These are phyloP conservation scores for Cladosporium cucumerinum DNA, from an alignment of 2,329 filamentous ascomycete species.

Conservation along the genomic window DNA sequence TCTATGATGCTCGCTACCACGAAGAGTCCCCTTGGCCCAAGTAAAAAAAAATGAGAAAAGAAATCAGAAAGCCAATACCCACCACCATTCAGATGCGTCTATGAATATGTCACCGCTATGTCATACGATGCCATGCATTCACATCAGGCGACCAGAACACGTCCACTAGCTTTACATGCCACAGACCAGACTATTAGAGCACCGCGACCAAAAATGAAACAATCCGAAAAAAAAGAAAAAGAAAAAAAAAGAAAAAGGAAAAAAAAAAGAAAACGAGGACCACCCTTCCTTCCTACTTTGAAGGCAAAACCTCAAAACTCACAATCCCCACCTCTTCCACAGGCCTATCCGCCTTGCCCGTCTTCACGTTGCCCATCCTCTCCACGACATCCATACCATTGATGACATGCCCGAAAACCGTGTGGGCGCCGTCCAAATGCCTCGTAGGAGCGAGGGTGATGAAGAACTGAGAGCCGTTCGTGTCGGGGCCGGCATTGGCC, in stretches of 20 bases:
- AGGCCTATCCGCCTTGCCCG: slow-evolving; percentile 75
- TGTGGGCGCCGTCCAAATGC: slow-evolving; percentile 93
- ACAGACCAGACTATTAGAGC: neutral
- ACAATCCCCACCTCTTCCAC: slow-evolving; percentile 65
- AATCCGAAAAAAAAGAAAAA: neutral
- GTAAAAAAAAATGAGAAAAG: too few species aligned
- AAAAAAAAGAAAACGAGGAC: neutral
- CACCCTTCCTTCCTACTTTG: neutral
- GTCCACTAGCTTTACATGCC: neutral
- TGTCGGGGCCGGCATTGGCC: slow-evolving; percentile 93
- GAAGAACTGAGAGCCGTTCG: slow-evolving; percentile 98
- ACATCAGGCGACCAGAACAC: too few species aligned
- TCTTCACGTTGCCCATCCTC: slow-evolving; percentile 66
- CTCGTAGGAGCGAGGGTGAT: slow-evolving; percentile 89
- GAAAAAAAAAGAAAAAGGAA: neutral
- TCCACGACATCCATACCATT: slow-evolving; percentile 82
- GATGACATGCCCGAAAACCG: slow-evolving; percentile 93
- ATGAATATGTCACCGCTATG: neutral
- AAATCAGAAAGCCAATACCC: too few species aligned
- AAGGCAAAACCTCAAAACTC: slow-evolving; percentile 30
- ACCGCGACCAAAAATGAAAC: too few species aligned
- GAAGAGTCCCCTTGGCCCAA: neutral
- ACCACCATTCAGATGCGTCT: neutral
- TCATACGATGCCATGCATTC: neutral
- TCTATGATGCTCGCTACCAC: neutral